These are phyloP conservation scores for Phyllosticta paracitricarpa DNA, from an alignment of 2,329 filamentous ascomycete species.

Conservation along the genomic window DNA sequence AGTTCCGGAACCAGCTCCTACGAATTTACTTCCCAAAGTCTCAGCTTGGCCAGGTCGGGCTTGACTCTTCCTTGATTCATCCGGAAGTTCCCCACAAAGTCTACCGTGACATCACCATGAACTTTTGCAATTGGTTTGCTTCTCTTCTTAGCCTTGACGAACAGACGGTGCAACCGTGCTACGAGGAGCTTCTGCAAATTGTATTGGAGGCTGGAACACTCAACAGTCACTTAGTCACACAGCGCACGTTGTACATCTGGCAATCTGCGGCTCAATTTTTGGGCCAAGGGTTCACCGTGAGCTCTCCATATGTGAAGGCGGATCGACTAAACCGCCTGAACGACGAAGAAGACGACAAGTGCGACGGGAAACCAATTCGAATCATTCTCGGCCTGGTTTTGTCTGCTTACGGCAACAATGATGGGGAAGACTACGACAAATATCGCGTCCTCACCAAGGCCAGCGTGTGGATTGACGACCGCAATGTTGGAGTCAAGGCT, in stretches of 20 bases:
- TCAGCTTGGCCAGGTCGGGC: neutral
- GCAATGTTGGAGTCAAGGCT: too few relatives aligned
- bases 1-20: neutral
- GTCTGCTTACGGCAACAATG: neutral
- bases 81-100: neutral
- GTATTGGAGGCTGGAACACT: too few relatives aligned
- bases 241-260: neutral
- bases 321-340: neutral
- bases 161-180: neutral
- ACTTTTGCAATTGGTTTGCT: too few relatives aligned
- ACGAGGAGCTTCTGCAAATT: neutral
- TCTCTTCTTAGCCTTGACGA: neutral
- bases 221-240: neutral
- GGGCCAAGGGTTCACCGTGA: neutral
- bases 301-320: neutral
- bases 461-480: neutral
- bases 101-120: too few relatives aligned
- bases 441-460: neutral
- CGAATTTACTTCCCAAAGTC: neutral
- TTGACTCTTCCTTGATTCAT: neutral
- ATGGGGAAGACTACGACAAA: neutral
- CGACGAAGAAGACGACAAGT: neutral
- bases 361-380: neutral
- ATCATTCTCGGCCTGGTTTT: neutral
- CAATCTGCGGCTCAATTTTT: neutral